Percentiles rank a stretch among this genome's conserved stretches.
Evolutionary conservation across 2,329 filamentous ascomycete genomes (phyloP).

Genomic region (Didymella pinodella): DNA sequence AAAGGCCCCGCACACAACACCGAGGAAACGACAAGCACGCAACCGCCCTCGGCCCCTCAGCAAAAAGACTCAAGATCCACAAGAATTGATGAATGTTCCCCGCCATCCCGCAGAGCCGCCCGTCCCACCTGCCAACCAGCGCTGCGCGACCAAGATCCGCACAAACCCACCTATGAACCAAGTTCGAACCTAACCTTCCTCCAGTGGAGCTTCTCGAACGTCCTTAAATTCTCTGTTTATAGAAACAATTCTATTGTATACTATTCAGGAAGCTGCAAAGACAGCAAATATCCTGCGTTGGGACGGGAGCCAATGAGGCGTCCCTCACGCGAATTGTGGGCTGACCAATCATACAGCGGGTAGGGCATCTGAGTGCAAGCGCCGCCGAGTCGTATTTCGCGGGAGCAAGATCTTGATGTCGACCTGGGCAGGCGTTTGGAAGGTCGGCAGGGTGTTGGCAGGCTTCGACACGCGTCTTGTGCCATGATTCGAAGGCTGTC

Average conservation of each 20-base stretch:
- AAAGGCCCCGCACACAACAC: neutral
- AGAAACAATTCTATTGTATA: neutral
- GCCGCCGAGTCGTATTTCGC: slow-evolving; percentile 5
- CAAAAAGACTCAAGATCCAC: slow-evolving; percentile 8
- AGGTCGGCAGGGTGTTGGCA: neutral
- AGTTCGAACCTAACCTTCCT: neutral
- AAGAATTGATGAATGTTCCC: slow-evolving; percentile 3
- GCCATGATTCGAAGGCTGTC: slow-evolving; percentile 3
- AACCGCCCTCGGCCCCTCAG: slow-evolving; percentile 15
- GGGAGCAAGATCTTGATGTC: neutral
- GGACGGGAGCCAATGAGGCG: slow-evolving; percentile 1
- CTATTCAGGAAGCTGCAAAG: neutral
- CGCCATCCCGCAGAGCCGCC: slow-evolving; percentile 42
- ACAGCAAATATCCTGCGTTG: slow-evolving; percentile 6
- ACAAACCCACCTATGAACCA: neutral
- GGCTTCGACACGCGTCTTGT: neutral
- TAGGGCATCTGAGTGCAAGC: neutral
- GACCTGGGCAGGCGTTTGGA: slow-evolving; percentile 2
- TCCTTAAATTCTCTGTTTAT: slow-evolving; percentile 8
- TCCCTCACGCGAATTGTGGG: neutral
- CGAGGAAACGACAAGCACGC: slow-evolving; percentile 7
- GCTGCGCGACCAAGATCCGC: slow-evolving; percentile 5
- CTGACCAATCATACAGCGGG: neutral
- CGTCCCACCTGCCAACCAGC: slow-evolving; percentile 28
- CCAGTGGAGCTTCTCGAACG: neutral